Conservation (phyloP, 2,329 filamentous ascomycete species). For the Myriosclerotinia scirpicola region DNA sequence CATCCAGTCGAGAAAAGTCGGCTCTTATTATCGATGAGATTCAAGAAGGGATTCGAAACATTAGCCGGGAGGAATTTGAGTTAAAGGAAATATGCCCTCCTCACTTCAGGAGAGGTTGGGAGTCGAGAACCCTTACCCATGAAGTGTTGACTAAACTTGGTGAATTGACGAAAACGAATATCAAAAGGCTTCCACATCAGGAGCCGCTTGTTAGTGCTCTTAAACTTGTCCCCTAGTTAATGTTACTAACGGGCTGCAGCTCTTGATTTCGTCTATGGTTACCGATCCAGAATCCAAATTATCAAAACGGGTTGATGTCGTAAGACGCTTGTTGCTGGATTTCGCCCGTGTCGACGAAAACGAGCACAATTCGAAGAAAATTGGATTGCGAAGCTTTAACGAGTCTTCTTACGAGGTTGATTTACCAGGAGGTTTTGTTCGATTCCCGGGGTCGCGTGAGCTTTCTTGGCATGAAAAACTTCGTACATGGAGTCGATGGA, state of each 20-base stretch:
- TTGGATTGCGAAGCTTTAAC: slow-evolving; percentile 27
- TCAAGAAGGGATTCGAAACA: slow-evolving; percentile 29
- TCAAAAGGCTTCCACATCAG: slow-evolving; percentile 25
- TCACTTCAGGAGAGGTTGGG: slow-evolving; percentile 21
- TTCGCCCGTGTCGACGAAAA: slow-evolving; percentile 26
- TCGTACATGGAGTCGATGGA: slow-evolving; percentile 38
- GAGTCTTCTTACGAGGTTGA: background rate
- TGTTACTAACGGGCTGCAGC: slow-evolving; percentile 24
- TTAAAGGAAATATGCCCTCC: slow-evolving; percentile 29
- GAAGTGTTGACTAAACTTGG: slow-evolving; percentile 30
- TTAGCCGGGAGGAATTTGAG: slow-evolving; percentile 28
- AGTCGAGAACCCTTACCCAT: slow-evolving; percentile 25
- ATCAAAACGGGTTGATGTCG: slow-evolving; percentile 31
- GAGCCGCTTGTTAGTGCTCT: slow-evolving; percentile 22
- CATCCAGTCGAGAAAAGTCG: slow-evolving; percentile 33
- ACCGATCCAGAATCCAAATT: slow-evolving; percentile 19
- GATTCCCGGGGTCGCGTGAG: slow-evolving; percentile 26
- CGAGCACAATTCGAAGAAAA: slow-evolving; percentile 20
- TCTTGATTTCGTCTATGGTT: slow-evolving; percentile 27
- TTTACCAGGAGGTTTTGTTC: slow-evolving; percentile 29
- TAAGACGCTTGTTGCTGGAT: slow-evolving; percentile 35
- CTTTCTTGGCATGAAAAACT: slow-evolving; percentile 38
- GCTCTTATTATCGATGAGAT: slow-evolving; percentile 32
- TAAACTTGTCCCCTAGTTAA: slow-evolving; percentile 18
- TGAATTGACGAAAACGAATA: slow-evolving; percentile 36